Percentiles rank a stretch among this genome's conserved stretches.
Evolutionary conservation across 768 basidiomycete genomes (phyloP).

Genomic region (Trametes gibbosa): DNA sequence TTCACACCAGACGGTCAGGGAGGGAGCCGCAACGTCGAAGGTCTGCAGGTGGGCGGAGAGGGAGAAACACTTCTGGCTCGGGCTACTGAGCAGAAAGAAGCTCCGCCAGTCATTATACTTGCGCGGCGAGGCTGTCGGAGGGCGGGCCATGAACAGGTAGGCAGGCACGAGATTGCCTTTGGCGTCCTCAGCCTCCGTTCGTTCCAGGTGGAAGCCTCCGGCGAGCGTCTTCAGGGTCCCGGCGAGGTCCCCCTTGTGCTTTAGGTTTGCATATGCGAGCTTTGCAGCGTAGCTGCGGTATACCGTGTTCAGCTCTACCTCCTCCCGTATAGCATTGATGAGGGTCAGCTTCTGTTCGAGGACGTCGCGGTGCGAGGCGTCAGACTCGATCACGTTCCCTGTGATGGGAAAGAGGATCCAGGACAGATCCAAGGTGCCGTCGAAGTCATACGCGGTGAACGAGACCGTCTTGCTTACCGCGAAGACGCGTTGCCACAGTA

Average conservation of each 20-base stretch:
- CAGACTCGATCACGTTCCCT: background rate
- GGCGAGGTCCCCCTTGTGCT: background rate
- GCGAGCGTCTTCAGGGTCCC: background rate
- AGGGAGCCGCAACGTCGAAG: background rate
- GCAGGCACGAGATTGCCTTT: background rate
- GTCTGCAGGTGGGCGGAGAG: background rate
- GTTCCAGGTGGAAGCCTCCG: background rate
- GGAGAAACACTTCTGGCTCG: background rate
- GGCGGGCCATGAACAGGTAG: background rate
- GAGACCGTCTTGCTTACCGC: background rate
- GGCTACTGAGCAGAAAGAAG: background rate
- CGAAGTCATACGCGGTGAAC: background rate
- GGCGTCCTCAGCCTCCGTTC: background rate
- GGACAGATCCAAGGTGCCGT: background rate
- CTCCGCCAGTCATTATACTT: background rate
- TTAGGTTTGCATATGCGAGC: background rate
- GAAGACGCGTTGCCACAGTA: constrained; percentile 2
- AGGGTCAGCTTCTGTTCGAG: background rate
- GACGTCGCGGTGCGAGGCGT: background rate
- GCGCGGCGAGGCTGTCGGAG: background rate
- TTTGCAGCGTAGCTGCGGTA: too few species aligned
- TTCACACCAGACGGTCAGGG: background rate
- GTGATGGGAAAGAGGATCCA: background rate
- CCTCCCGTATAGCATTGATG: background rate
- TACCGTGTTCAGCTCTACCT: background rate